Evolutionary conservation across 164 flowering plant species (phyloP).

Genomic region (Annona cherimola): DNA sequence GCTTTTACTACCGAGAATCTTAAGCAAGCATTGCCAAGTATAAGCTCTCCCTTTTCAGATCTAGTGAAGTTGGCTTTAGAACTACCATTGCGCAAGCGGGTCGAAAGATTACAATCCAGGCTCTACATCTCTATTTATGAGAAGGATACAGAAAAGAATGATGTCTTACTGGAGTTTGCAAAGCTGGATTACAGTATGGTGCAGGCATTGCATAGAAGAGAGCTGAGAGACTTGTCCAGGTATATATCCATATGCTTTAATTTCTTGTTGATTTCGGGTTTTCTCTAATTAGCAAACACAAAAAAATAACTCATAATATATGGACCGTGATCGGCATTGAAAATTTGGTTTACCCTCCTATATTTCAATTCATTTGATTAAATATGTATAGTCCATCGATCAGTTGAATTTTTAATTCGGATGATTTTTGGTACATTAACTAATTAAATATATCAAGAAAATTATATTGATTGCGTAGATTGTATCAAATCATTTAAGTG

Average conservation of each 20-base stretch:
- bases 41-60: conserved; percentile 1
- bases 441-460: too few species aligned
- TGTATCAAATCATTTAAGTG: too few species aligned
- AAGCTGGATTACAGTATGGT: conserved; percentile 11
- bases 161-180: conserved; percentile 11
- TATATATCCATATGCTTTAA: not conserved
- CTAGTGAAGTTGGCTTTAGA: conserved; percentile 14
- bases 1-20: conserved; percentile 17
- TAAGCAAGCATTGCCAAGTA: not conserved
- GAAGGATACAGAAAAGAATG: not conserved
- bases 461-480: too few species aligned
- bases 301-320: too few species aligned
- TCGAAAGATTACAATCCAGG: conserved; percentile 15
- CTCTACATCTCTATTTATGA: conserved; percentile 15
- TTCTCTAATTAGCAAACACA: too few species aligned
- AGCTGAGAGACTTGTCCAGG: conserved; percentile 14
- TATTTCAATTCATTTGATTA: too few species aligned
- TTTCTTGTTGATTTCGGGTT: too few species aligned
- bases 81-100: conserved; percentile 10
- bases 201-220: conserved; percentile 18
- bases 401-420: too few species aligned
- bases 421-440: too few species aligned
- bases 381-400: too few species aligned
- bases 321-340: too few species aligned
- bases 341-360: too few species aligned